phyloP scores from a whole-genome alignment of 768 basidiomycete genomes.

The Auriscalpium vulgare region DNA sequence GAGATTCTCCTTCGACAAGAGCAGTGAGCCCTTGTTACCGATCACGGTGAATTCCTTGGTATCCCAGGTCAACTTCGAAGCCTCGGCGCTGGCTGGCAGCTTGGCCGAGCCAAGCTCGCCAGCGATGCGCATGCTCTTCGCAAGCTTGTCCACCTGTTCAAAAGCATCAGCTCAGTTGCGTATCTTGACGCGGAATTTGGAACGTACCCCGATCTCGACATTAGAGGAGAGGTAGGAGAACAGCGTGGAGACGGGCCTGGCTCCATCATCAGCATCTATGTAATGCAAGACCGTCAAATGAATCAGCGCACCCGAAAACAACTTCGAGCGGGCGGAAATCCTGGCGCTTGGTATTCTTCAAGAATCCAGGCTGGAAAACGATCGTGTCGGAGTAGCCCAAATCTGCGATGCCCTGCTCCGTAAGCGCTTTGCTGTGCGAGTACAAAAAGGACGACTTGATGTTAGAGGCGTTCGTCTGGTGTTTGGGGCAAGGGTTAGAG shows the following conservation, averaged over 20 bases:
- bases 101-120: conserved; percentile 44
- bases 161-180: not conserved
- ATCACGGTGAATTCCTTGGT: conserved; percentile 42
- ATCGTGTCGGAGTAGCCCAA: conserved; percentile 67
- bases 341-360: conserved; percentile 39
- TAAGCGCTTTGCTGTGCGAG: conserved; percentile 61
- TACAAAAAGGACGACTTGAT: conserved; percentile 44
- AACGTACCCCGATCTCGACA: not conserved
- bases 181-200: not conserved
- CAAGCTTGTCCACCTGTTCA: conserved; percentile 42
- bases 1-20: not conserved
- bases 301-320: conserved; percentile 31
- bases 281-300: not conserved
- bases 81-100: conserved; percentile 37
- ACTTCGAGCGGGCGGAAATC: conserved; percentile 34
- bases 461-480: conserved; percentile 37
- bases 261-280: no score
- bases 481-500: not conserved
- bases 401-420: conserved; percentile 57
- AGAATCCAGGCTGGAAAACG: conserved; percentile 53
- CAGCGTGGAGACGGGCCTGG: conserved; percentile 1
- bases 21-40: conserved; percentile 25
- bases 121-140: conserved; percentile 42
- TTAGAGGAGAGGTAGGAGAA: conserved; percentile 2
- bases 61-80: conserved; percentile 31